phyloP scores from a whole-genome alignment of 2,329 filamentous ascomycete species.

The Ceratocystis harringtonii region DNA sequence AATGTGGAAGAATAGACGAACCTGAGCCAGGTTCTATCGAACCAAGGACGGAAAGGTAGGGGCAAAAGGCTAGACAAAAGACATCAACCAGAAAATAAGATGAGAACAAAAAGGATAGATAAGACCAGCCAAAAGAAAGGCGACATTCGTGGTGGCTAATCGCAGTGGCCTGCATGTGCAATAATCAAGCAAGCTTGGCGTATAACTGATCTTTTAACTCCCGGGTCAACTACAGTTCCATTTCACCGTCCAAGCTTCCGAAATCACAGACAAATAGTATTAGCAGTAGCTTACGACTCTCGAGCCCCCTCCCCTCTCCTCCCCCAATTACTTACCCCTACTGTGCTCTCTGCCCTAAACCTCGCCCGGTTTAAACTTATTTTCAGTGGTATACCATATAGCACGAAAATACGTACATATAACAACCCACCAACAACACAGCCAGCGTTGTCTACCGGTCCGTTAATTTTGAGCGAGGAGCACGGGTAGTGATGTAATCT shows the following conservation, averaged over 20 bases:
- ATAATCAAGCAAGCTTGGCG: no score
- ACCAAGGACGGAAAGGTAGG: background rate
- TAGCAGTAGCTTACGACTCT: no score
- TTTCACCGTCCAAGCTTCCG: no score
- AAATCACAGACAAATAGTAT: no score
- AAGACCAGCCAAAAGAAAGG: background rate
- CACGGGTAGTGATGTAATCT: constrained; percentile 1
- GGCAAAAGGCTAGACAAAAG: background rate
- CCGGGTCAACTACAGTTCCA: no score
- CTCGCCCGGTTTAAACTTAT: background rate
- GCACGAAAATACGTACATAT: no score
- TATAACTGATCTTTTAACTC: no score
- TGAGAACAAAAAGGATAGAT: background rate
- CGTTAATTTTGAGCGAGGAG: background rate
- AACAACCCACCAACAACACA: background rate
- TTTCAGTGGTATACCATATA: no score
- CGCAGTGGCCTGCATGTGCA: no score
- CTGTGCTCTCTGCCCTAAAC: background rate
- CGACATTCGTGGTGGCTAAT: no score
- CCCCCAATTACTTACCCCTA: no score
- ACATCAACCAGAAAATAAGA: background rate
- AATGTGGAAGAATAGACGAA: background rate
- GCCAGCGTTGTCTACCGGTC: background rate
- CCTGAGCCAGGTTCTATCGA: background rate
- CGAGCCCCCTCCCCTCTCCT: no score